Evolutionary conservation across 768 basidiomycete genomes (phyloP), one percentile per base, ranked within the genome.

Genomic region (Russula sp.): DNA sequence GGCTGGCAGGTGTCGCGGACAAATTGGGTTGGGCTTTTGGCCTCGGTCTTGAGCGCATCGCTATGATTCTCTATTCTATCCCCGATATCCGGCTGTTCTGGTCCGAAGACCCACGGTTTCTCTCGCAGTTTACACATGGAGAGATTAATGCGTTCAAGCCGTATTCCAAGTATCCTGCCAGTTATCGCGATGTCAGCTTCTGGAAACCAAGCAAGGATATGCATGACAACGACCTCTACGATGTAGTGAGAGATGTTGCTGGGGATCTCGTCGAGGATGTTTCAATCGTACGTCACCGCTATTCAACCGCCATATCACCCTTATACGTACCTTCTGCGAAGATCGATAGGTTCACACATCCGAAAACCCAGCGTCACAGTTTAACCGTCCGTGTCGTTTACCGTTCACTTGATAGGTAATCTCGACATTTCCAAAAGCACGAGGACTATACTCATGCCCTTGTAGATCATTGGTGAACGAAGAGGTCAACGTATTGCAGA

Each of bases 1-100:
- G 55, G 22, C 39, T 20, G 36, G 38, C 66, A 90, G 96, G 82
- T 64, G 83, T 96, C 2, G 76, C 80, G 1, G 75, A 90, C 69
- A 95, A 96, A 70, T 83, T 93, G 67, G 93, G 94, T 32, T 99
- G 97, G 96, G 97, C 97, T 0, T 98, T 98, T 69, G 97, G 97
- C 29, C 85, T 99, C 56, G 97, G 97, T 5, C 81, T 99, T 47
- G 97, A 99, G 71, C 84, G 97, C 36, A 95, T 98, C 65, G 93
- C 95, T 16, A 99, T 99, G 97, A 85, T 98, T 63, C 83, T 99
- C 50, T 98, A 88, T 76, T 87, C 87, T 14, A 96, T 99, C 56
- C 97, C 96, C 9, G 97, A 99, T 73, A 98, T 99, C 71, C 88
- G 97, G 18, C 78, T 99, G 14, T 99, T 99, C 80, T 99, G 97